Conservation (phyloP, 2,329 filamentous ascomycete species). For the Pseudopyrenochaeta lycopersici region DNA sequence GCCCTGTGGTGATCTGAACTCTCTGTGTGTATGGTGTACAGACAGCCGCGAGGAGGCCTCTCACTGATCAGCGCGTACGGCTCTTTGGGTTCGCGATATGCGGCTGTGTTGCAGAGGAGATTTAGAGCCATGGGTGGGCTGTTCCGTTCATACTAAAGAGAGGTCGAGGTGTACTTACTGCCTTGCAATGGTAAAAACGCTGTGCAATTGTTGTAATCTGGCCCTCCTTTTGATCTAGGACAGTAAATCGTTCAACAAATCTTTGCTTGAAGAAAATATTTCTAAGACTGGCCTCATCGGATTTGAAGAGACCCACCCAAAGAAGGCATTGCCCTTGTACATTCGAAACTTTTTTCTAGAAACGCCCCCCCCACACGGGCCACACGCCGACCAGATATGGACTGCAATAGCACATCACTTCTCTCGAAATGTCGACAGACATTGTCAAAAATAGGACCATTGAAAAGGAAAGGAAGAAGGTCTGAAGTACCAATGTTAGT, state of each 20-base stretch:
- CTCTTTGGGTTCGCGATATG: slow-evolving; percentile 28
- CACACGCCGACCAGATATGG: not conserved
- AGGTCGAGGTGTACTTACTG: not conserved
- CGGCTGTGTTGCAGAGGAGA: slow-evolving; percentile 24
- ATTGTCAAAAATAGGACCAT: not conserved
- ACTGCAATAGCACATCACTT: not conserved
- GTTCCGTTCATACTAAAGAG: not conserved
- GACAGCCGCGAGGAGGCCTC: slow-evolving; percentile 9
- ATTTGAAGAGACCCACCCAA: not conserved
- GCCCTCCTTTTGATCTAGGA: not conserved
- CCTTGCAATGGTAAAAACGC: not conserved
- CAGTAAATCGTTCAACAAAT: not conserved
- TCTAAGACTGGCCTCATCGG: not conserved
- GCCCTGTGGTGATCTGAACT: not conserved
- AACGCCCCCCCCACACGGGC: not conserved
- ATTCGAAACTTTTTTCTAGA: not conserved
- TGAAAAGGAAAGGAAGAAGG: not conserved
- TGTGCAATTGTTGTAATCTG: not conserved
- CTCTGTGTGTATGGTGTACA: not conserved
- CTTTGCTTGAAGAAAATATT: not conserved
- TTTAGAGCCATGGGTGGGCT: slow-evolving; percentile 8
- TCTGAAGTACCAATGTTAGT: not conserved
- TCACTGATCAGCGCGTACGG: slow-evolving; percentile 8
- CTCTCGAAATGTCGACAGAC: not conserved
- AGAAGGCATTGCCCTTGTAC: not conserved